A percentile compares a stretch with the other conserved stretches of the same genome.
These are phyloP conservation scores for Backusella westeae DNA, from an alignment of 192 early-diverging fungal species.

Conservation along the genomic window DNA sequence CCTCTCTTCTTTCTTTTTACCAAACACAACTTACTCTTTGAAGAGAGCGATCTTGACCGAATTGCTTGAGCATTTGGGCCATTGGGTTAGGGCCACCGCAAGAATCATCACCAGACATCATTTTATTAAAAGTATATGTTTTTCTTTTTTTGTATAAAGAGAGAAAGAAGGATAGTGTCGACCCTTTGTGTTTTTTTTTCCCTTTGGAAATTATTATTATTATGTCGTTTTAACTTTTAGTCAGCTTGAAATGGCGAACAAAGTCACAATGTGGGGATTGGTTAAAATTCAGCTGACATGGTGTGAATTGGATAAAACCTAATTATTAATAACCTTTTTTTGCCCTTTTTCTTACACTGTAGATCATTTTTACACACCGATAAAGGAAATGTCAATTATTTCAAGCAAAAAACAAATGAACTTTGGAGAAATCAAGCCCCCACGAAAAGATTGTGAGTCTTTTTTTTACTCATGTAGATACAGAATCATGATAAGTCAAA, in stretches of 20 bases:
- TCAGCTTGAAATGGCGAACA: conserved; percentile 9
- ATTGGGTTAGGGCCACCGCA: conserved; percentile 72
- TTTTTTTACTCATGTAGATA: too few species aligned
- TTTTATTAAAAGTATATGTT: conserved; percentile 14
- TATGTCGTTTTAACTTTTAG: not conserved
- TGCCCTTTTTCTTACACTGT: not conserved
- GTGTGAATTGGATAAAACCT: not conserved
- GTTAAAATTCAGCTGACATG: not conserved
- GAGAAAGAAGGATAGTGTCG: not conserved
- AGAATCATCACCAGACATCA: conserved; percentile 63
- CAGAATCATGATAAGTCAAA: too few species aligned
- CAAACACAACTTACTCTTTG: conserved; percentile 58
- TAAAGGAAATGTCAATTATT: too few species aligned
- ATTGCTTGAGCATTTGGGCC: conserved; percentile 76
- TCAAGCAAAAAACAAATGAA: too few species aligned
- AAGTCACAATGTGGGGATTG: conserved; percentile 6
- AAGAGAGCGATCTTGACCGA: conserved; percentile 71
- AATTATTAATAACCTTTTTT: not conserved
- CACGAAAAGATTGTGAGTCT: too few species aligned
- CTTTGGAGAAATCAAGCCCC: too few species aligned
- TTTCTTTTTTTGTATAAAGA: not conserved
- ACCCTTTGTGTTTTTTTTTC: not conserved
- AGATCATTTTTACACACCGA: too few species aligned
- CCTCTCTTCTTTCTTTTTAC: not conserved
- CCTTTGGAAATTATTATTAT: not conserved